Evolutionary conservation across 805 yeast genomes (phyloP).

Genomic region (Wickerhamomyces kurtzmanii): DNA sequence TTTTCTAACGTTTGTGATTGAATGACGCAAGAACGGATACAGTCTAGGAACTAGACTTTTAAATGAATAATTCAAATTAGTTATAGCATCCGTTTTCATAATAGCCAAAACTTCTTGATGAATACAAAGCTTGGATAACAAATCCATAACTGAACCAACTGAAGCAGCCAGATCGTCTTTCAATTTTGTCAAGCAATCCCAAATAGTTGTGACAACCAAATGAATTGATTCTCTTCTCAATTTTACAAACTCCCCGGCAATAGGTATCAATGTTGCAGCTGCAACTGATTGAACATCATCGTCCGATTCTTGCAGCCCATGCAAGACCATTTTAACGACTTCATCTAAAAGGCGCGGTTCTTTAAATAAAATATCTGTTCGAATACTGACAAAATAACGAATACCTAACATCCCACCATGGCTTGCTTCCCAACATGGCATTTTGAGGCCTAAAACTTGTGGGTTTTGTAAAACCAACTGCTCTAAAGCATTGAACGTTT

Average conservation of each 20-base stretch:
- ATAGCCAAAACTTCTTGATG: constrained; percentile 67
- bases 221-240: constrained; percentile 39
- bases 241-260: constrained; percentile 77
- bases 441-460: constrained; percentile 25
- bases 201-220: constrained; percentile 55
- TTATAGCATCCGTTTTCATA: constrained; percentile 51
- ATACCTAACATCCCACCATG: constrained; percentile 97
- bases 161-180: constrained; percentile 92
- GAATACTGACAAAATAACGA: constrained; percentile 82
- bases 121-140: constrained; percentile 78
- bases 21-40: constrained; percentile 88
- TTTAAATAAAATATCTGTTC: constrained; percentile 64
- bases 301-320: constrained; percentile 70
- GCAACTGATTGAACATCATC: constrained; percentile 98
- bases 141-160: constrained; percentile 92
- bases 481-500: constrained; percentile 57
- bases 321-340: constrained; percentile 77
- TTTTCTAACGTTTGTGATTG: constrained; percentile 82
- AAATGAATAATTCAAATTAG: constrained; percentile 48
- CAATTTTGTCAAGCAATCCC: constrained; percentile 79
- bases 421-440: constrained; percentile 89
- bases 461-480: constrained; percentile 60
- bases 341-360: constrained; percentile 49
- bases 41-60: constrained; percentile 77
- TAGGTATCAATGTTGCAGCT: constrained; percentile 87